Percentiles rank a stretch among this genome's conserved stretches.
phyloP scores from a whole-genome alignment of 2,329 filamentous ascomycete genomes.

The Trichoderma sp. region DNA sequence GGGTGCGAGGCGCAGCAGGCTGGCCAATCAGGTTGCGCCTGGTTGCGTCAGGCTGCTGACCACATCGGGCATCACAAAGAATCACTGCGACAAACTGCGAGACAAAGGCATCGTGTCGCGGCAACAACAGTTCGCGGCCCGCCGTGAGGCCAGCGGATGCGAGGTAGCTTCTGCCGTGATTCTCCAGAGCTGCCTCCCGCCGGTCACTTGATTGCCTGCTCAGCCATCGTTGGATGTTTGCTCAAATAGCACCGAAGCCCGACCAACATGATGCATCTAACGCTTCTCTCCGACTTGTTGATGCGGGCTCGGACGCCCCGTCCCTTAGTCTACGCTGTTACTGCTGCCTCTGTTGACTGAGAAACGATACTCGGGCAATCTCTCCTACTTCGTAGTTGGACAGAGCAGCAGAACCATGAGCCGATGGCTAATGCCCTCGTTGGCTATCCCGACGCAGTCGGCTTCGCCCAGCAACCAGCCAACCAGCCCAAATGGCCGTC shows the following conservation, averaged over 20 bases:
- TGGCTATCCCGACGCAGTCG: constrained; percentile 2
- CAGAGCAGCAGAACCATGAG: not conserved
- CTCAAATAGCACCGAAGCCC: constrained; percentile 1
- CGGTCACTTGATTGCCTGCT: constrained; percentile 4
- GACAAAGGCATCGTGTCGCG: not conserved
- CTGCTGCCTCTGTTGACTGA: not conserved
- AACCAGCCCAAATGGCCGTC: constrained; percentile 44
- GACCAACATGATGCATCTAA: not conserved
- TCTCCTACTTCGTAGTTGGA: not conserved
- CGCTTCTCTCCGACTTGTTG: not conserved
- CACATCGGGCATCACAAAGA: not conserved
- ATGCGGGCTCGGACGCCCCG: not conserved
- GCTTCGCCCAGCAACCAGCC: constrained; percentile 20
- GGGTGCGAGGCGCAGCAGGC: not conserved
- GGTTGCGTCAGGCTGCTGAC: not conserved
- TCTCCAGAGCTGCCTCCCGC: not conserved
- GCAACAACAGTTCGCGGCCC: not conserved
- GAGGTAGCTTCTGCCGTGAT: not conserved
- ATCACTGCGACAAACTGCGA: not conserved
- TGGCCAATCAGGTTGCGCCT: not conserved
- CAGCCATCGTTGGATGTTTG: not conserved
- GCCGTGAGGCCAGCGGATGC: not conserved
- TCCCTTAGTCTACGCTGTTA: not conserved
- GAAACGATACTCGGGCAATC: not conserved
- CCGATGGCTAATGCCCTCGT: not conserved